Conservation (phyloP, 768 basidiomycete species). For the Daedalea quercina region DNA sequence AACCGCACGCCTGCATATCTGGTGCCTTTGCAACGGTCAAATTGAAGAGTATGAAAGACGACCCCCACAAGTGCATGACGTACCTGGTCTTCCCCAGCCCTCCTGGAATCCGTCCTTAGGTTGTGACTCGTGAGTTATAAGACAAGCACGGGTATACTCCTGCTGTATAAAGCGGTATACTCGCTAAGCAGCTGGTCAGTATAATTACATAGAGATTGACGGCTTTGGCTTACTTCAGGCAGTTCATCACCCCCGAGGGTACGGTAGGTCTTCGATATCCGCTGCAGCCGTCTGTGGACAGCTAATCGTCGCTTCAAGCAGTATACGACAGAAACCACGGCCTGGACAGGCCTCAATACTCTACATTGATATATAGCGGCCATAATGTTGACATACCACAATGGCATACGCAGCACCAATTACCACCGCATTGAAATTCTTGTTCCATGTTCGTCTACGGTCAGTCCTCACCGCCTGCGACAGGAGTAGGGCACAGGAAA, state of each 20-base stretch:
- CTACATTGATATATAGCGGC: background rate
- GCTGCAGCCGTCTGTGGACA: constrained; percentile 55
- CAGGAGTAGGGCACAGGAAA: constrained; percentile 60
- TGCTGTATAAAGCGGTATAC: constrained; percentile 64
- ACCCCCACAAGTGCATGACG: constrained; percentile 5
- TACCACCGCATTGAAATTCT: constrained; percentile 62
- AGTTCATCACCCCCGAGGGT: constrained; percentile 48
- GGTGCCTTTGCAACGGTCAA: constrained; percentile 35
- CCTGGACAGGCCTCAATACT: constrained; percentile 22
- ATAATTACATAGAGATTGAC: no score
- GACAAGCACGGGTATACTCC: constrained; percentile 70
- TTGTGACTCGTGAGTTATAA: constrained; percentile 64
- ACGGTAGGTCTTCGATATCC: constrained; percentile 57
- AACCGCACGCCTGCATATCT: constrained; percentile 56
- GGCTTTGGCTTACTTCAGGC: constrained; percentile 49
- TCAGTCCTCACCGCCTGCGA: constrained; percentile 69
- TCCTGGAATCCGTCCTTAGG: constrained; percentile 60
- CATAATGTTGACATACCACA: constrained; percentile 40
- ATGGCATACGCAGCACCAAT: constrained; percentile 67
- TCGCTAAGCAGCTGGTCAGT: constrained; percentile 29
- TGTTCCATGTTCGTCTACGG: constrained; percentile 42
- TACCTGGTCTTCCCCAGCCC: constrained; percentile 74
- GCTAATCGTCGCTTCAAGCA: constrained; percentile 66
- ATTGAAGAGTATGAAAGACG: background rate
- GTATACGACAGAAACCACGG: constrained; percentile 50